These are phyloP conservation scores for Hanseniaspora clermontiae DNA, from an alignment of 805 yeast genomes.

Conservation along the genomic window DNA sequence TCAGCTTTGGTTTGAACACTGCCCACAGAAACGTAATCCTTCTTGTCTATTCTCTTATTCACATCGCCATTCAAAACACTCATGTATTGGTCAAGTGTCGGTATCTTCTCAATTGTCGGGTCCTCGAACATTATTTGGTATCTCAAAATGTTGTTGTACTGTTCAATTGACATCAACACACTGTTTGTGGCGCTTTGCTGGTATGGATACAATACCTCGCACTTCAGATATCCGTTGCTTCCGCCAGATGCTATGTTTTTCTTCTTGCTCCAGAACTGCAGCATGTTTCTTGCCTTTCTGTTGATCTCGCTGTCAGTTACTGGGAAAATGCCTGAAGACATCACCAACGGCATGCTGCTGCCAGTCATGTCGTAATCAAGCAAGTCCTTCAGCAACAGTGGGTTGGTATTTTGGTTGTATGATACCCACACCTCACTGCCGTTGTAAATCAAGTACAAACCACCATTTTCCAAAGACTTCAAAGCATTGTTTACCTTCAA, in stretches of 20 bases:
- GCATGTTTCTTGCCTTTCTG: conserved; percentile 49
- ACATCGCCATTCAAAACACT: conserved; percentile 54
- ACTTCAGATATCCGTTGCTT: conserved; percentile 20
- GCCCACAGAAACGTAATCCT: conserved; percentile 24
- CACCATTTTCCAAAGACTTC: conserved; percentile 42
- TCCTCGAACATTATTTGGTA: conserved; percentile 64
- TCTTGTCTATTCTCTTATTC: conserved; percentile 39
- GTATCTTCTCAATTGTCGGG: conserved; percentile 38
- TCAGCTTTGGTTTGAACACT: conserved; percentile 16
- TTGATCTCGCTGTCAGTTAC: conserved; percentile 57
- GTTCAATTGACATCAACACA: conserved; percentile 13
- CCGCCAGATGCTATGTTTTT: conserved; percentile 18
- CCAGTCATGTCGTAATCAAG: conserved; percentile 44
- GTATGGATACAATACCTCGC: conserved; percentile 25
- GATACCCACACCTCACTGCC: conserved; percentile 49
- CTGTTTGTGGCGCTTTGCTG: conserved; percentile 23
- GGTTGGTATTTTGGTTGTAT: conserved; percentile 58
- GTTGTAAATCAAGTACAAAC: conserved; percentile 66
- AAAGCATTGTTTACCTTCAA: conserved; percentile 31
- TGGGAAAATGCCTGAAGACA: conserved; percentile 44
- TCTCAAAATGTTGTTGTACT: conserved; percentile 34
- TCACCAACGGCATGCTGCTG: background rate
- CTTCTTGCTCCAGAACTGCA: conserved; percentile 34
- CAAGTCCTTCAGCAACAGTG: conserved; percentile 56
- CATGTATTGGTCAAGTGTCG: conserved; percentile 55